These are phyloP conservation scores for Pouteria glomerata DNA, from an alignment of 148 eudicot species.

Conservation along the genomic window DNA sequence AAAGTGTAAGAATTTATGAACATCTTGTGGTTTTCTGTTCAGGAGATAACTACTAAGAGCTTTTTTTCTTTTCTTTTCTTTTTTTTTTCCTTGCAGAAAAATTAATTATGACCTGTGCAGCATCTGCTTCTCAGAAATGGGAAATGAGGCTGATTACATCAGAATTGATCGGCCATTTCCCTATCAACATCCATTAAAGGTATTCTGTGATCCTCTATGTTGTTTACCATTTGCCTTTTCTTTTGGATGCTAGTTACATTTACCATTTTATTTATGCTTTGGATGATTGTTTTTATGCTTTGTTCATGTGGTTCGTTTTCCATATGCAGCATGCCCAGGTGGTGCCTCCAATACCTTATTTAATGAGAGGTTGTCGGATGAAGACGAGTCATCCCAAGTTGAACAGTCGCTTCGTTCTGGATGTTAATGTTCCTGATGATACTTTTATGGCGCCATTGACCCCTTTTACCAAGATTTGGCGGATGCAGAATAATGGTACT, in stretches of 20 bases:
- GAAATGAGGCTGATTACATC: conserved; percentile 51
- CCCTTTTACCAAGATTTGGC: conserved; percentile 78
- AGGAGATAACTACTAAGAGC: background rate
- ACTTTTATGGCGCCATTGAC: conserved; percentile 62
- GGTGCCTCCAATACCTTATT: background rate
- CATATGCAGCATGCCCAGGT: conserved; percentile 7
- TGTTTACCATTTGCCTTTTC: background rate
- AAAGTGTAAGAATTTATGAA: conserved; percentile 56
- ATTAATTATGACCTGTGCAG: conserved; percentile 72
- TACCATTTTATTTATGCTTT: no score
- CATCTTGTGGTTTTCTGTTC: background rate
- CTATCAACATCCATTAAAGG: conserved; percentile 6
- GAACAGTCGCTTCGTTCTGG: conserved; percentile 49
- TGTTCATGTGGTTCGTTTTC: background rate
- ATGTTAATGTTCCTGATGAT: conserved; percentile 57
- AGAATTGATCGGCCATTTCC: conserved; percentile 55
- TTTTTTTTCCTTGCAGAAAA: conserved; percentile 39
- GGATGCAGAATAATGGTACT: conserved; percentile 61
- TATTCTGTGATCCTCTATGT: conserved; percentile 29
- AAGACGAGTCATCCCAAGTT: conserved; percentile 25
- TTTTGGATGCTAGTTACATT: background rate
- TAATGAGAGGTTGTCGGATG: conserved; percentile 9
- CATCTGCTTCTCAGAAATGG: conserved; percentile 54
- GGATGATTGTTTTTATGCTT: no score
- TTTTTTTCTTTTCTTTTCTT: no score